These are phyloP conservation scores for Erysimum cheiranthoides DNA, from an alignment of 345 rosid genomes.

Conservation along the genomic window DNA sequence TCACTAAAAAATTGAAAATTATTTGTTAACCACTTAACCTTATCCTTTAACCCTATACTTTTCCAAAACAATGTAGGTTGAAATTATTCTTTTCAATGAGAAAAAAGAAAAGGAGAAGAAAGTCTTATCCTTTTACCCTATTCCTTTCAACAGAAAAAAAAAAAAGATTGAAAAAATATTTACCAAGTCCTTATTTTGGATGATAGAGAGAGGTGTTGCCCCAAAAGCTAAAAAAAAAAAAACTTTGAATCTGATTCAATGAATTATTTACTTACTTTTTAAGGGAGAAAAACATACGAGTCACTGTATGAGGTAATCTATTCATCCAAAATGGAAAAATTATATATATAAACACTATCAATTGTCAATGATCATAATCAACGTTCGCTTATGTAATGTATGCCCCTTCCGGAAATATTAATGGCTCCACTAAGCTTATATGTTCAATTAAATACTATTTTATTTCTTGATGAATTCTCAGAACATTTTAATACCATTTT, in stretches of 20 bases:
- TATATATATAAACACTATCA: background rate
- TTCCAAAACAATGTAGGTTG: background rate
- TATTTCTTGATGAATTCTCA: background rate
- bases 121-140: background rate
- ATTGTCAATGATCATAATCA: constrained; percentile 11
- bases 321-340: constrained; percentile 29
- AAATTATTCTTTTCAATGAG: background rate
- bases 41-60: background rate
- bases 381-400: background rate
- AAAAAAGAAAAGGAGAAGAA: background rate
- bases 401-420: constrained; percentile 1
- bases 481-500: constrained; percentile 10
- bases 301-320: constrained; percentile 16
- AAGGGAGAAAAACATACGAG: background rate
- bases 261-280: constrained; percentile 20
- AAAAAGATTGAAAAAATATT: background rate
- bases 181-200: constrained; percentile 13
- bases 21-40: background rate
- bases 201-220: background rate
- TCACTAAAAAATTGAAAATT: background rate
- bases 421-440: constrained; percentile 12
- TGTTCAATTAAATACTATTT: background rate
- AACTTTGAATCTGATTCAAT: constrained; percentile 41
- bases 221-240: constrained; percentile 19
- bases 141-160: background rate